Percentiles rank a stretch among this genome's conserved stretches.
Evolutionary conservation across 176 grass and related monocot species (phyloP).

Genomic region (Thinopyrum elongatum): DNA sequence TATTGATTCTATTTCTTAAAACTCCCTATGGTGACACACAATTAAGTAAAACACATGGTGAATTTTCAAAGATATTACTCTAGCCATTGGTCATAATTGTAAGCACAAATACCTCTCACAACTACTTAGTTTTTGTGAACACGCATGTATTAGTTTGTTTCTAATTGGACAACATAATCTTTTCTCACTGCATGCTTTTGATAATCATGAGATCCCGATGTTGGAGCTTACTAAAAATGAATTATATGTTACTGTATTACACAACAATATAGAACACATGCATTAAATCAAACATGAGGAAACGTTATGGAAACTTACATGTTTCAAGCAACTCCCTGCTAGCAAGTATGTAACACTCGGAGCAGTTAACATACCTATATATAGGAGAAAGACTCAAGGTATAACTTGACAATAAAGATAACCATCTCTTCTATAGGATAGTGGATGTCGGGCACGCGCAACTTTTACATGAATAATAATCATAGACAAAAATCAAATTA

Average conservation of each 20-base stretch:
- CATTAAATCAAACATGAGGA: neutral
- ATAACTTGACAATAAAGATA: neutral
- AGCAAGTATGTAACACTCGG: neutral
- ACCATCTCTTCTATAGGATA: neutral
- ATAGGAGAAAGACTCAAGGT: neutral
- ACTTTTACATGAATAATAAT: neutral
- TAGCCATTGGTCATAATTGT: neutral
- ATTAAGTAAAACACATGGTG: neutral
- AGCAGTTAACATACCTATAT: neutral
- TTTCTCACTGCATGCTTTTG: neutral
- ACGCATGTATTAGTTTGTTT: neutral
- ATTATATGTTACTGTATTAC: neutral
- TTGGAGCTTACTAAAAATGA: neutral
- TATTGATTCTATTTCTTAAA: neutral
- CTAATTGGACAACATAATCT: neutral
- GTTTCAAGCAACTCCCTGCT: neutral
- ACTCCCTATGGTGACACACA: neutral
- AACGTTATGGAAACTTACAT: neutral
- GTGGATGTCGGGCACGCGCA: neutral
- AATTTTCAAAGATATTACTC: neutral
- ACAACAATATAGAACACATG: neutral
- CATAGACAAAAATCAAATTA: neutral
- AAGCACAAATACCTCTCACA: neutral
- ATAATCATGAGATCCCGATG: neutral
- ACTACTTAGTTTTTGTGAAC: neutral